Conservation (phyloP, 2,329 filamentous ascomycete species). For the Beauveria scarabaeidicola region DNA sequence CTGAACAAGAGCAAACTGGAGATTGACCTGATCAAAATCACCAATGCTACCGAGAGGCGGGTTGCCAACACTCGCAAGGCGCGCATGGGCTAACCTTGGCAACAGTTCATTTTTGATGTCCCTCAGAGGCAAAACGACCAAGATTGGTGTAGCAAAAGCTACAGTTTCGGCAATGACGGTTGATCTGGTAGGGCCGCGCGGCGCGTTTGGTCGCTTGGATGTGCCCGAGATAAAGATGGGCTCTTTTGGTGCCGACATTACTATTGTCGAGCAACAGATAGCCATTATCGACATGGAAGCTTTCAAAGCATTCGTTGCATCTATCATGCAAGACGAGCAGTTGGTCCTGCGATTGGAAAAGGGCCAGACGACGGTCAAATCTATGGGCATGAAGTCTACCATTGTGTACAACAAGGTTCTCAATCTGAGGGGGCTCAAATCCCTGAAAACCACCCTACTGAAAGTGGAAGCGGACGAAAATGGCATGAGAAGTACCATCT, state of each 20-base stretch:
- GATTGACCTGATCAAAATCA: background rate
- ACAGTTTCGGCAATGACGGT: constrained; percentile 8
- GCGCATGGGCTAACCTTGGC: background rate
- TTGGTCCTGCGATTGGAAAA: constrained; percentile 3
- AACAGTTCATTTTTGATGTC: constrained; percentile 3
- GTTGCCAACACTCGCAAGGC: background rate
- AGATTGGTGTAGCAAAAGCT: constrained; percentile 2
- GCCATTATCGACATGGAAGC: constrained; percentile 4
- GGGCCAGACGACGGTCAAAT: constrained; percentile 1
- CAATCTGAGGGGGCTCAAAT: background rate
- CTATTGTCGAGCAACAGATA: constrained; percentile 1
- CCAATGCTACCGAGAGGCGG: constrained; percentile 1
- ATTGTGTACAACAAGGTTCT: constrained; percentile 4
- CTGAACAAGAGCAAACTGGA: constrained; percentile 6
- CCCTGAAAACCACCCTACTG: background rate
- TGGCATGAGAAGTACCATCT: background rate
- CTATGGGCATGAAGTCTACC: constrained; percentile 5
- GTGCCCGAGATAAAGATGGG: constrained; percentile 10
- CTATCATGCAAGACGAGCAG: constrained; percentile 1
- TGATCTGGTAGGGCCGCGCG: constrained; percentile 3
- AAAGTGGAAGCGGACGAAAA: background rate
- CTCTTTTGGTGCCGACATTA: constrained; percentile 2
- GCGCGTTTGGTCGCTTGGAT: constrained; percentile 2
- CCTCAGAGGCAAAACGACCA: constrained; percentile 4
- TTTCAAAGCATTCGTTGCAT: constrained; percentile 1